Percentiles rank a stretch among this genome's conserved stretches.
Conservation (phyloP, 345 rosid genomes). For the Erysimum cheiranthoides region DNA sequence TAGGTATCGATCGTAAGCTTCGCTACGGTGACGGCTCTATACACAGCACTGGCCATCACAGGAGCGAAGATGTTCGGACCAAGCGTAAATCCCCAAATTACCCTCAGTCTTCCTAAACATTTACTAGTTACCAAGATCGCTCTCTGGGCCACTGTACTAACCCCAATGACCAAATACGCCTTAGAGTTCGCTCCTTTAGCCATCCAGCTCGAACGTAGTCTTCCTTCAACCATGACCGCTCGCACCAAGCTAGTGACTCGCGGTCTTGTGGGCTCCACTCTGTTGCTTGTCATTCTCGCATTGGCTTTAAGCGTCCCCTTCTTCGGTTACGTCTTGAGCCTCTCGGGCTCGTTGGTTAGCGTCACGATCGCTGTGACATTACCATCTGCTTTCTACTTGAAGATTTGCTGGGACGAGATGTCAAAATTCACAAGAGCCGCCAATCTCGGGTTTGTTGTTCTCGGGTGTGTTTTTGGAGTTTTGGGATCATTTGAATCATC, state of each 20-base stretch:
- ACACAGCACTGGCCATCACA: constrained; percentile 64
- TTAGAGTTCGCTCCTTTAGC: constrained; percentile 81
- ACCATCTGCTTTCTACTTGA: constrained; percentile 69
- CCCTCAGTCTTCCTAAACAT: constrained; percentile 71
- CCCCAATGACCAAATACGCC: constrained; percentile 86
- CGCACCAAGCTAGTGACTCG: constrained; percentile 53
- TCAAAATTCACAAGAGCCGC: constrained; percentile 44
- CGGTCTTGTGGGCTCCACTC: constrained; percentile 58
- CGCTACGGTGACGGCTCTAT: constrained; percentile 56
- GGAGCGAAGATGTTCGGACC: constrained; percentile 81
- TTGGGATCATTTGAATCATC: constrained; percentile 51
- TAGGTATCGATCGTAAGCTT: constrained; percentile 76
- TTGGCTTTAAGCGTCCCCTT: constrained; percentile 68
- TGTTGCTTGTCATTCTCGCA: constrained; percentile 57
- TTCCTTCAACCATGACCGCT: constrained; percentile 54
- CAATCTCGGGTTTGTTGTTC: constrained; percentile 56
- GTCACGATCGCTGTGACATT: constrained; percentile 55
- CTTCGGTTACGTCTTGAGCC: constrained; percentile 72
- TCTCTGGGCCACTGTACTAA: constrained; percentile 75
- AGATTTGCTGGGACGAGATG: constrained; percentile 59
- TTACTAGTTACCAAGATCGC: constrained; percentile 69
- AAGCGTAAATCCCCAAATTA: constrained; percentile 65
- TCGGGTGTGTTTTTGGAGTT: constrained; percentile 61
- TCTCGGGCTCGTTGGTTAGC: constrained; percentile 76
- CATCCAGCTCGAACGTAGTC: constrained; percentile 64